Base-by-base conservation (phyloP, 495 filamentous ascomycete species). In the Neurospora sp. region DNA sequence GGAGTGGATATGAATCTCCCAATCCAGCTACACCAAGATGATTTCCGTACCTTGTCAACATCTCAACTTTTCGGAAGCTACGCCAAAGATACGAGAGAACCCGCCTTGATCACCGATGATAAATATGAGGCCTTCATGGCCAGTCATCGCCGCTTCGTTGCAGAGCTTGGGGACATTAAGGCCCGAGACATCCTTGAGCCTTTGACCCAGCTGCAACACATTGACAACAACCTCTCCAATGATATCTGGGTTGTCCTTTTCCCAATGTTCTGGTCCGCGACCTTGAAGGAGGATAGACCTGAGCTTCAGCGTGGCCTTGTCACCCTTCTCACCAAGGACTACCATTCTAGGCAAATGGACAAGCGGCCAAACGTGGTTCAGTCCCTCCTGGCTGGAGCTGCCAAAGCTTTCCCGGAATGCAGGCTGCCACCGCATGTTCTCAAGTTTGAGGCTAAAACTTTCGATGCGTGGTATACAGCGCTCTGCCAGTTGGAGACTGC, bases 391-490 rank as follows among this genome's bases (percentile, higher is more conserved):
- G 91, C 95, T 73, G 95, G 94, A 14, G 90, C 90, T 66, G 93
- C 94, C 14, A 91, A 90, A 71, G 88, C 93, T 12, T 91, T 85
- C 78, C 96, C 96, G 2, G 87, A 91, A 40, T 94, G 94, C 82
- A 97, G 94, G 81, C 89, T 99, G 61, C 96, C 96, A 18, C 93
- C 95, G 1, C 96, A 98, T 80, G 92, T 98, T 66, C 88, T 98
- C 84, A 98, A 98, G 77, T 97, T 93, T 77, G 87, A 94, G 16
- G 94, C 92, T 27, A 91, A 90, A 77, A 96, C 92, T 0, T 98
- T 95, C 76, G 93, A 98, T 82, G 93, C 90, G 5, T 98, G 96
- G 96, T 98, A 98, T 77, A 95, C 92, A 42, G 92, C 93, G 31
- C 85, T 94, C 0, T 89, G 87, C 31, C 91, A 93, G 74, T 86